Conservation (phyloP, 257 asterid genomes). For the Solanum tacnaense region DNA sequence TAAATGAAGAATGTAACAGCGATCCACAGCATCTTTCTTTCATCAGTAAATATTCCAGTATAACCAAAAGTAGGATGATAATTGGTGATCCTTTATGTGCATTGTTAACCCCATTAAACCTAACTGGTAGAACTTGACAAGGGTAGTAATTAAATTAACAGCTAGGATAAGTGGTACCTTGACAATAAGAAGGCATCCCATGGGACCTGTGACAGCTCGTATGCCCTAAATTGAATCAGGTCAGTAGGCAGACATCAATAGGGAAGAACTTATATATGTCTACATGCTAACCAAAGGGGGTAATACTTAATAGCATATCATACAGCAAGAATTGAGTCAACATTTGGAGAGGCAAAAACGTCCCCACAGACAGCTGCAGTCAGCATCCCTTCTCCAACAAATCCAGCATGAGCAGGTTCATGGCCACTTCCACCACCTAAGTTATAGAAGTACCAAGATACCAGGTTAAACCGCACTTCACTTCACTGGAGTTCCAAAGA, state of each 20-base stretch:
- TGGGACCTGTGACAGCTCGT: constrained; percentile 88
- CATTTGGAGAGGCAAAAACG: constrained; percentile 92
- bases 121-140: not conserved
- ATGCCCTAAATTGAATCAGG: constrained; percentile 51
- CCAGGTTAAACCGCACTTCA: not conserved
- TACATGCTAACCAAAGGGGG: not conserved
- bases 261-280: not conserved
- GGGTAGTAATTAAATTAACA: not conserved
- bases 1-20: not conserved
- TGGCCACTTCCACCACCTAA: constrained; percentile 99
- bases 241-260: not conserved
- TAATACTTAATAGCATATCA: constrained; percentile 18
- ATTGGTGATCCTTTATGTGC: not conserved
- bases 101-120: not conserved
- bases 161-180: constrained; percentile 38
- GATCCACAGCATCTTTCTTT: not conserved
- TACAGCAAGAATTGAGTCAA: constrained; percentile 91
- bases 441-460: constrained; percentile 7
- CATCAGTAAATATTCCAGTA: not conserved
- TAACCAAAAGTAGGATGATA: not conserved
- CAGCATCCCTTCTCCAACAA: constrained; percentile 99
- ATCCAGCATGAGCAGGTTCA: constrained; percentile 99
- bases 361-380: constrained; percentile 99
- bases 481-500: not conserved
- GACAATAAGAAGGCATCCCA: constrained; percentile 91